Base-by-base conservation (phyloP, 371 early-diverging fungal species). In the Dichotomocladium elegans region DNA sequence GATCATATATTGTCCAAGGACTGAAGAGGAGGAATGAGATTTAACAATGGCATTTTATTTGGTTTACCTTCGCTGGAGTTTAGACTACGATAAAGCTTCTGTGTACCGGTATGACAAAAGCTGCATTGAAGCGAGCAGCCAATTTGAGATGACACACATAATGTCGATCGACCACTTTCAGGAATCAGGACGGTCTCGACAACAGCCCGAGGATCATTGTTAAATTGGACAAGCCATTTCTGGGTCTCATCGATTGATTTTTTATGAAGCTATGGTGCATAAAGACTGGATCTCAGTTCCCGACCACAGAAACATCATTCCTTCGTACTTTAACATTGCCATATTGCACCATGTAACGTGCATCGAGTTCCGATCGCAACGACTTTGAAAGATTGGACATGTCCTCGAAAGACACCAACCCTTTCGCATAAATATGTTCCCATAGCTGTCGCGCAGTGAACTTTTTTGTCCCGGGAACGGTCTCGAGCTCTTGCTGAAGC, bases 61-160 rank as follows among this genome's bases (percentile, higher is more conserved):
- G n/a, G n/a, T 25, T 31, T 52, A 41, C 52, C 52, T 56, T 56
- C 56, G 12, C 42, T 40, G 1, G 56, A 41, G 26, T 48, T 48
- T 43, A 56, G 28, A 14, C 46, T 56, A 10, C 56, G 40, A 22
- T 52, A 25, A 17, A 51, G 37, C 30, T 58, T 52, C 41, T 58
- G 52, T 0, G 94, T 95, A 7, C 96, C 95, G 21, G 95, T 95
- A 45, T 93, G 92, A 68, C 96, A 95, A 59, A 95, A 95, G 9
- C 81, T 88, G 55, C 94, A 96, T 0, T 80, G 87, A 51, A 93
- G 69, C 0, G 89, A 87, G 62, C 95, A 95, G 0, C 95, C 96
- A 15, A 94, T 84, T 55, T 96, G 96, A 27, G 90, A 89, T 10
- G 89, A 89, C 10, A 95, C 84, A 55, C 96, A 95, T 19, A 94